phyloP scores from a whole-genome alignment of 23 red algal species.

The Agarophyton chilense region DNA sequence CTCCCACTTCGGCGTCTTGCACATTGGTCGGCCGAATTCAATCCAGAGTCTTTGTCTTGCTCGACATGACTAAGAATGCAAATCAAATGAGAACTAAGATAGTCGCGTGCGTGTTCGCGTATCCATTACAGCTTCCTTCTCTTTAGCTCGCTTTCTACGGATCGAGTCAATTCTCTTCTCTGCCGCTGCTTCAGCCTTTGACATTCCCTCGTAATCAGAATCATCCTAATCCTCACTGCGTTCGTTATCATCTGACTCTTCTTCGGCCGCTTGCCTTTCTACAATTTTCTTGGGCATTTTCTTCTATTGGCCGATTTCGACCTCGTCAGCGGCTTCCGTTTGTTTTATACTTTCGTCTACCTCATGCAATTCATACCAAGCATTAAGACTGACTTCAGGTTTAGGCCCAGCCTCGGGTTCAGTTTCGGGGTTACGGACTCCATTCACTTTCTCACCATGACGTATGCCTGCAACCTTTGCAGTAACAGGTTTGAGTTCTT shows the following conservation, averaged over 20 bases:
- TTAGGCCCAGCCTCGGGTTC: too few relatives aligned
- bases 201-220: conserved; percentile 66
- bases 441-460: conserved; percentile 10
- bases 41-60: conserved; percentile 99
- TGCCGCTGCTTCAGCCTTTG: conserved; percentile 51
- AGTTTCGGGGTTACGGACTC: not conserved
- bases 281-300: not conserved
- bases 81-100: conserved; percentile 92
- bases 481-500: not conserved
- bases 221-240: conserved; percentile 40
- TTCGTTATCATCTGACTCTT: conserved; percentile 38
- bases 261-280: not conserved
- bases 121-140: conserved; percentile 14
- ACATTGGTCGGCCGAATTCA: conserved; percentile 95
- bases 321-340: not conserved
- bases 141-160: conserved; percentile 27
- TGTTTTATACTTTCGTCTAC: not conserved
- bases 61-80: conserved; percentile 99
- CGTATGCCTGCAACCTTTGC: not conserved
- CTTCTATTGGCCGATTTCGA: not conserved
- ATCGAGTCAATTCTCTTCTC: conserved; percentile 39
- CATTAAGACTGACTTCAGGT: conserved; percentile 53
- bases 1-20: conserved; percentile 98
- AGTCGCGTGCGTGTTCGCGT: conserved; percentile 42
- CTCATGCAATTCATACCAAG: conserved; percentile 59